Percentiles rank a stretch among this genome's conserved stretches.
These are phyloP conservation scores for Hansenula lynferdii DNA, from an alignment of 1,139 yeast genomes.

Conservation along the genomic window DNA sequence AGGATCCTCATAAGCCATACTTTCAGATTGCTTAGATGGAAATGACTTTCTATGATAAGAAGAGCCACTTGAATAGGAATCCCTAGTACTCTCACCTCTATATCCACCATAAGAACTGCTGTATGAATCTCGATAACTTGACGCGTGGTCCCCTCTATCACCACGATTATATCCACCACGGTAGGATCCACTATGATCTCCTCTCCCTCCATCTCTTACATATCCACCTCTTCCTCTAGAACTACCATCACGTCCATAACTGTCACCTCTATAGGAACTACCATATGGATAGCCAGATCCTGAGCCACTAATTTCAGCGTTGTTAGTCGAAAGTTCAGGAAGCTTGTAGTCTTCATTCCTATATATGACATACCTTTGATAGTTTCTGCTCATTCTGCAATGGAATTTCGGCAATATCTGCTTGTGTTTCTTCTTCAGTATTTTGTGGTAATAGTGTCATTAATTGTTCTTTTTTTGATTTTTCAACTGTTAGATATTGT, in stretches of 20 bases:
- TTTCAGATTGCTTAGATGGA: not conserved
- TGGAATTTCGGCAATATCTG: too few relatives aligned
- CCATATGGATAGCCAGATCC: not conserved
- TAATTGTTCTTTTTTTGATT: too few relatives aligned
- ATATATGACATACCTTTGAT: slow-evolving; percentile 9
- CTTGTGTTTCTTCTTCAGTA: not conserved
- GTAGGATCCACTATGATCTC: not conserved
- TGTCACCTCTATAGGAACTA: not conserved
- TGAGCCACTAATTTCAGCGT: too few relatives aligned
- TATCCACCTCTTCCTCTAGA: not conserved
- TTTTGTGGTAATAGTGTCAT: not conserved
- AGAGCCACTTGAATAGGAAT: not conserved
- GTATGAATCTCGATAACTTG: slow-evolving; percentile 1
- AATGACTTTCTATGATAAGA: not conserved
- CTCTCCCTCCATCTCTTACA: not conserved
- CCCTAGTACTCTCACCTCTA: slow-evolving; percentile 1
- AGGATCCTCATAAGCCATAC: too few relatives aligned
- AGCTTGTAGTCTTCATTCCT: too few relatives aligned
- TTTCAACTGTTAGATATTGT: too few relatives aligned
- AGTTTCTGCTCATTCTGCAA: slow-evolving; percentile 8
- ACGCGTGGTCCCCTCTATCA: slow-evolving; percentile 1
- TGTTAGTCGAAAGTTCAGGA: too few relatives aligned
- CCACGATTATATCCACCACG: not conserved
- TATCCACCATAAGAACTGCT: too few relatives aligned
- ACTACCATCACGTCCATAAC: not conserved